Base-by-base conservation (phyloP, 2,329 filamentous ascomycete species). In the Pseudocercospora crystallina region DNA sequence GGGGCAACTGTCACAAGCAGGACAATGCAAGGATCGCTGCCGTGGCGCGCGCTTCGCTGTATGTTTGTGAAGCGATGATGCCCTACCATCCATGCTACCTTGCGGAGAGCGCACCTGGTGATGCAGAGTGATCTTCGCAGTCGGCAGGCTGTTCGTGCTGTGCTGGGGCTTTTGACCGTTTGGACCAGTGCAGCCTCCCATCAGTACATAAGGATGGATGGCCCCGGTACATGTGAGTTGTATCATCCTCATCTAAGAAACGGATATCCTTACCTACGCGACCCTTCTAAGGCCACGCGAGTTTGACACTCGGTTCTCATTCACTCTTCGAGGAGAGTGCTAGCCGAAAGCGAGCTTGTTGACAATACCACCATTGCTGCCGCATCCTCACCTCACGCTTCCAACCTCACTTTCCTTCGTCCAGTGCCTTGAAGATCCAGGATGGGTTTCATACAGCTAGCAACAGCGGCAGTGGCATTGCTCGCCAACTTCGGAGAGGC, bases 381-480 rank as follows among this genome's bases (percentile, higher is more conserved):
- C 14, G 29, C 14, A 38, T n/a, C 31, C 11, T n/a, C 15, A 13
- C 43, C 12, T 15, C 10, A 14, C 34, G n/a, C 31, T 36, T 15
- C 14, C 33, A 46, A 20, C 14, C 20, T 15, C 35, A 15, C 35
- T 30, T 34, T 14, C 37, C 43, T 32, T 37, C 12, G 17, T 13
- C 32, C 26, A 38, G 31, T 13, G 34, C n/a, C 26, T 26, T 12
- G 20, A 40, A 10, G 12, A 17, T 17, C 20, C 53, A 54, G 11
- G 14, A 64, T 64, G 61, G 51, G 53, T 35, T 49, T 61, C 36
- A 47, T 60, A 13, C 43, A 43, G 13, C 17, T 57, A 30, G 56
- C 56, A 29, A 59, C 57, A 33, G 55, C 60, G 33, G 61, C 58
- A 35, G 49, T 55, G 17, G 59, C 55, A n/a, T 40, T 66, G 42